These are phyloP conservation scores for Thalassiosira mediterranea DNA, from an alignment of 352 stramenopile species.

Conservation along the genomic window DNA sequence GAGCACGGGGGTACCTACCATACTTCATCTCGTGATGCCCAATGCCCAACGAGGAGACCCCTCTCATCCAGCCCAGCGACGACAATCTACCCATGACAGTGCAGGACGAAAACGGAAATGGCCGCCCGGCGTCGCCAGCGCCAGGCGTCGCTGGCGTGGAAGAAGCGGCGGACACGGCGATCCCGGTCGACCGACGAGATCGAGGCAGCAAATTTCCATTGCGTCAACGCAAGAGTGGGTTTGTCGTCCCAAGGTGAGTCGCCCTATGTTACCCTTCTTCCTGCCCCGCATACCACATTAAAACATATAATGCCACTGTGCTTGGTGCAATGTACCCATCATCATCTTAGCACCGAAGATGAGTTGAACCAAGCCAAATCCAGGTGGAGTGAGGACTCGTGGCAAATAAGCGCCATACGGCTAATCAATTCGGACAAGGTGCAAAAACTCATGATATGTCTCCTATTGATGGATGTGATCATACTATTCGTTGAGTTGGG, in stretches of 20 bases:
- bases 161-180: neutral
- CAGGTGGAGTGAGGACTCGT: slow-evolving; percentile 46
- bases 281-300: too few relatives aligned
- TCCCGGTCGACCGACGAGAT: neutral
- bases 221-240: too few relatives aligned
- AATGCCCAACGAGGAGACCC: too few relatives aligned
- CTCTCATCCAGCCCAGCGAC: too few relatives aligned
- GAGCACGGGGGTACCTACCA: too few relatives aligned
- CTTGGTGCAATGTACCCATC: too few relatives aligned
- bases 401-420: slow-evolving; percentile 48
- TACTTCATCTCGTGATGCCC: too few relatives aligned
- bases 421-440: slow-evolving; percentile 60
- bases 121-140: neutral
- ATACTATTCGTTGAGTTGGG: slow-evolving; percentile 78
- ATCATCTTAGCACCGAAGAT: slow-evolving; percentile 14
- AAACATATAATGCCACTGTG: too few relatives aligned
- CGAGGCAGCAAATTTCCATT: too few relatives aligned
- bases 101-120: neutral
- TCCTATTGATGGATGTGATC: slow-evolving; percentile 71
- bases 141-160: neutral
- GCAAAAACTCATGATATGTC: slow-evolving; percentile 56
- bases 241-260: too few relatives aligned
- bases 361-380: slow-evolving; percentile 9
- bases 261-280: too few relatives aligned
- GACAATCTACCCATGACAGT: too few relatives aligned